Base-by-base conservation (phyloP, 2,329 filamentous ascomycete genomes). In the Fonsecaea pugnacius region DNA sequence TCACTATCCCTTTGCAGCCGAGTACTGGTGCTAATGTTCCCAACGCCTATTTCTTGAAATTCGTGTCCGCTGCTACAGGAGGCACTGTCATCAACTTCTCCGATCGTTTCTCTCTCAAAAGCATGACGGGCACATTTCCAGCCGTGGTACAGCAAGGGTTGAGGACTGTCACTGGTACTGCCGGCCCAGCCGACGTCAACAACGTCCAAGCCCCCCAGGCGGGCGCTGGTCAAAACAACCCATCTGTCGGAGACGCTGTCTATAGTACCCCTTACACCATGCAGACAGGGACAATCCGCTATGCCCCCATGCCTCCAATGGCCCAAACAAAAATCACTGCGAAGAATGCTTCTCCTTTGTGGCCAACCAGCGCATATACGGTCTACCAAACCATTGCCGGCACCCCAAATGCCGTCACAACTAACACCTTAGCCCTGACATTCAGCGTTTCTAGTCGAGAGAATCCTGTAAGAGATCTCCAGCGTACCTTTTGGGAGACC, bases 51-150 rank as follows among this genome's bases (percentile, higher is more conserved):
- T 88, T 86, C 73, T 74, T 87, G 16, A 83, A 83, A 67, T 87
- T 90, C 74, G 76, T 84, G 62, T 83, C 86, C 16, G 79, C 80
- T 6, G 82, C 81, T 4, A 78, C 80, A 18, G 79, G 80, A n/a
- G 83, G 85, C 40, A 82, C 80, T 3, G 78, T 87, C 21, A 83
- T 81, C 62, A 86, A 84, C 71, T 89, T 82, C 73, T 89, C 87
- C 10, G 70, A 78, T 56, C 86, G 87, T 66, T 91, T 91, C 76
- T 82, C 84, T n/a, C 77, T 90, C 58, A 79, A 79, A 10, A 83
- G 82, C 69, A 89, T 90, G 87, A 87, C 83, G 1, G 87, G 87
- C 40, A 76, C 76, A 4, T 88, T 88, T 70, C 76, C 81, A 1
- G 46, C 60, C 12, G 61, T 80, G 73, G 54, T 74, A 68, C 66